Evolutionary conservation across 306 rosid genomes (phyloP).

Genomic region (Heteromeles arbutifolia): DNA sequence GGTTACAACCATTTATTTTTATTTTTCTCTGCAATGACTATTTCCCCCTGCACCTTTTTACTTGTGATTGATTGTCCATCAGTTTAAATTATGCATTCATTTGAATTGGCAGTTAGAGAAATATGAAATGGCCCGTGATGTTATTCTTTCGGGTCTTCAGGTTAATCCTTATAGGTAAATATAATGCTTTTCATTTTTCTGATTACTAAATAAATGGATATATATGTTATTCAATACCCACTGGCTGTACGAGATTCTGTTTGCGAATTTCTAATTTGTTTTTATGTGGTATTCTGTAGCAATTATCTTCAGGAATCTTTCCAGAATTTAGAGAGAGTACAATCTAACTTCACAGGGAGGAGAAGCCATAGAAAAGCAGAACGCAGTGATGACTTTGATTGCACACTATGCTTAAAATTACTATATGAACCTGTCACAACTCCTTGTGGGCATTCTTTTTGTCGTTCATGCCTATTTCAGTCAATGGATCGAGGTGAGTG

Average conservation of each 20-base stretch:
- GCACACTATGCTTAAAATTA: conserved; percentile 86
- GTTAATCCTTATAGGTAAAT: conserved; percentile 73
- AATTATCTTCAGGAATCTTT: conserved; percentile 58
- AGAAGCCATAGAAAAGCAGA: conserved; percentile 52
- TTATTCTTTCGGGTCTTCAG: conserved; percentile 86
- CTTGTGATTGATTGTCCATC: not conserved
- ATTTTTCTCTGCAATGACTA: too few relatives aligned
- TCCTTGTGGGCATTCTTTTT: conserved; percentile 97
- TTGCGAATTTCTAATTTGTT: conserved; percentile 13
- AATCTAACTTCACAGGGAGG: conserved; percentile 30
- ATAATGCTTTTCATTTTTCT: conserved; percentile 9
- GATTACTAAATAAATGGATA: not conserved
- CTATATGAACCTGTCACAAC: conserved; percentile 86
- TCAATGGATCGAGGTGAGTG: conserved; percentile 86
- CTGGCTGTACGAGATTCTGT: conserved; percentile 16
- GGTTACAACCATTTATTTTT: not conserved
- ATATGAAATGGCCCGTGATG: conserved; percentile 75
- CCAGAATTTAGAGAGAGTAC: conserved; percentile 53
- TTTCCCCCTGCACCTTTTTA: not conserved
- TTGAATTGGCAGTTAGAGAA: conserved; percentile 73
- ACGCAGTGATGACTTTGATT: conserved; percentile 80
- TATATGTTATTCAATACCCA: conserved; percentile 11
- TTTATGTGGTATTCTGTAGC: conserved; percentile 51
- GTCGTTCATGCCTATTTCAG: conserved; percentile 88
- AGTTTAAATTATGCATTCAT: not conserved